phyloP scores from a whole-genome alignment of 257 asterid genomes.

The Solanum boliviense region DNA sequence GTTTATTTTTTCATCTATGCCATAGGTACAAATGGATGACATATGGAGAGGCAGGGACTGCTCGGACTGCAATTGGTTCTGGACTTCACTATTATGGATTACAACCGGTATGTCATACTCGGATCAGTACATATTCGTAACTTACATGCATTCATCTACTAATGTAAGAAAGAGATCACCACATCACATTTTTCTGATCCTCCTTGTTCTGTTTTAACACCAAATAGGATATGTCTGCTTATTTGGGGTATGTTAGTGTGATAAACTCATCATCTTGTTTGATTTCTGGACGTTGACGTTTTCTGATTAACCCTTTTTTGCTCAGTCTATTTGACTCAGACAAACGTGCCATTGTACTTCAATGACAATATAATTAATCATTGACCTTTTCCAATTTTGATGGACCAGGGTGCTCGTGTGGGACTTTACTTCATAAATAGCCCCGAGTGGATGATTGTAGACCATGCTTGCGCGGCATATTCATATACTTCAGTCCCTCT shows the following conservation, averaged over 20 bases:
- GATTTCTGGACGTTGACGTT: not conserved
- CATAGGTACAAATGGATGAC: slow-evolving; percentile 96
- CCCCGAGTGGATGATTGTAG: slow-evolving; percentile 90
- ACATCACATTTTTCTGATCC: not conserved
- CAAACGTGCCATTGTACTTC: not conserved
- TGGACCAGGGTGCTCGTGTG: slow-evolving; percentile 68
- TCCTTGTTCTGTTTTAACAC: not conserved
- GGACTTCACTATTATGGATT: slow-evolving; percentile 68
- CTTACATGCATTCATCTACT: not conserved
- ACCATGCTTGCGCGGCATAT: slow-evolving; percentile 92
- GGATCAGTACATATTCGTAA: not conserved
- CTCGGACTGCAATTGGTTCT: slow-evolving; percentile 85
- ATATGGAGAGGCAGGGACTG: slow-evolving; percentile 81
- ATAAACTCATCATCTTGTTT: not conserved
- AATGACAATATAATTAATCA: not conserved
- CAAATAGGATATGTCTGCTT: not conserved
- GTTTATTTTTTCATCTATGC: not conserved
- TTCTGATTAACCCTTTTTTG: not conserved
- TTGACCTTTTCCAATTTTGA: not conserved
- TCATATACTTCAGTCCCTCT: slow-evolving; percentile 85
- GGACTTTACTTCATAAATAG: slow-evolving; percentile 87
- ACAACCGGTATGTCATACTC: slow-evolving; percentile 37
- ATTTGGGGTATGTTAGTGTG: not conserved
- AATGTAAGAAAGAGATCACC: not conserved
- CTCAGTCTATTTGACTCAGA: not conserved